phyloP scores from a whole-genome alignment of 805 yeast species.

The Candida palmyrensis region DNA sequence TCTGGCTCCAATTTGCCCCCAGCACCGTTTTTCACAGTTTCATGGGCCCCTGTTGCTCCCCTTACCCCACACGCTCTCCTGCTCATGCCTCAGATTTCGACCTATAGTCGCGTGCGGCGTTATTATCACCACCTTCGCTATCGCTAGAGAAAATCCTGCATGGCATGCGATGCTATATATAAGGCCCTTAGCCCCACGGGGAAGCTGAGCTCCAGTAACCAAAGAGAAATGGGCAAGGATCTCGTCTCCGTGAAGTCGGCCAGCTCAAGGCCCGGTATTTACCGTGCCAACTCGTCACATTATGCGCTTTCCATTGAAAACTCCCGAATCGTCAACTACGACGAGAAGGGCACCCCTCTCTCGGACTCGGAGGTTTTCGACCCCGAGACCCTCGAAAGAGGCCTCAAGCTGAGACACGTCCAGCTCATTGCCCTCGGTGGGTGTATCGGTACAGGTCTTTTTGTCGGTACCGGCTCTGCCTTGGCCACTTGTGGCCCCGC shows the following conservation, averaged over 20 bases:
- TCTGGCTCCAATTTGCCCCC: too few relatives aligned
- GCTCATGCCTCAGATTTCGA: too few relatives aligned
- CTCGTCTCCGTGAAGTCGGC: not conserved
- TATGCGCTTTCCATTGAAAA: slow-evolving; percentile 23
- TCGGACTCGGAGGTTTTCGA: slow-evolving; percentile 16
- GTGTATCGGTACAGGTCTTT: slow-evolving; percentile 73
- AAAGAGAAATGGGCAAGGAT: slow-evolving; percentile 5
- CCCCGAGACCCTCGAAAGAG: slow-evolving; percentile 27
- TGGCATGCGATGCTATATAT: too few relatives aligned
- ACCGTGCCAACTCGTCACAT: slow-evolving; percentile 19
- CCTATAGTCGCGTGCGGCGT: too few relatives aligned
- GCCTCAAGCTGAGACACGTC: slow-evolving; percentile 46
- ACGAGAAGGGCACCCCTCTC: slow-evolving; percentile 14
- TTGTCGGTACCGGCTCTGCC: slow-evolving; percentile 61
- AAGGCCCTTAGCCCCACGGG: too few relatives aligned
- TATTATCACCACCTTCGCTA: too few relatives aligned
- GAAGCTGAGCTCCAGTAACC: too few relatives aligned
- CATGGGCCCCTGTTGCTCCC: too few relatives aligned
- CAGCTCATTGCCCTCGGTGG: slow-evolving; percentile 81
- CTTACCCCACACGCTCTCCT: too few relatives aligned
- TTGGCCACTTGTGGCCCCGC: slow-evolving; percentile 62
- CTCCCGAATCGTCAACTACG: slow-evolving; percentile 19
- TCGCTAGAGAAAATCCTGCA: too few relatives aligned
- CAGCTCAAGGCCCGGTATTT: slow-evolving; percentile 14
- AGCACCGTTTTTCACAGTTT: too few relatives aligned